A percentile compares a stretch with the other conserved stretches of the same genome.
Evolutionary conservation across 31 red algal species (phyloP).

Genomic region (Endocladia muricata): DNA sequence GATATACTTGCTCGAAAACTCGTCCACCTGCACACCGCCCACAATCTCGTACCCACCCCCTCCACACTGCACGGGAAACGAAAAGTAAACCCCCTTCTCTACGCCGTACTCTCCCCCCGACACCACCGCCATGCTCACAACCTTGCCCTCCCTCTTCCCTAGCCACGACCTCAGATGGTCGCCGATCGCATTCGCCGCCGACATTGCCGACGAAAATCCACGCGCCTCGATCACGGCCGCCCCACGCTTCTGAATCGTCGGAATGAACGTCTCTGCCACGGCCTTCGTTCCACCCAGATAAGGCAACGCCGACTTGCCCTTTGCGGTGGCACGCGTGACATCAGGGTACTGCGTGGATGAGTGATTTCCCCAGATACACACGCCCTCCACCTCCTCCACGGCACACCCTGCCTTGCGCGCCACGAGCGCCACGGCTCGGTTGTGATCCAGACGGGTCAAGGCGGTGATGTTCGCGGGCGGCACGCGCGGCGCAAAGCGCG

Average conservation of each 20-base stretch:
- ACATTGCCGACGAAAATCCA: constrained; percentile 80
- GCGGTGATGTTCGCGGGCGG: constrained; percentile 81
- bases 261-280: constrained; percentile 71
- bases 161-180: constrained; percentile 86
- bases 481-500: constrained; percentile 40
- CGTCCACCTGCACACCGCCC: constrained; percentile 63
- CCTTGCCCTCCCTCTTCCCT: constrained; percentile 33
- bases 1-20: constrained; percentile 80
- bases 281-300: constrained; percentile 49
- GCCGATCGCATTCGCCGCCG: constrained; percentile 85
- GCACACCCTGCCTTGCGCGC: constrained; percentile 35
- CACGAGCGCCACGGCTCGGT: constrained; percentile 70
- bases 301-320: constrained; percentile 21
- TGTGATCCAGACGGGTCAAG: constrained; percentile 95
- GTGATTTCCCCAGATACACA: constrained; percentile 98
- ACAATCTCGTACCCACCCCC: constrained; percentile 77
- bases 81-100: constrained; percentile 69
- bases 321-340: constrained; percentile 49
- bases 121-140: constrained; percentile 74
- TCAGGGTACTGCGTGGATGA: constrained; percentile 95
- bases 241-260: constrained; percentile 85
- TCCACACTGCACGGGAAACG: constrained; percentile 72
- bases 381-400: constrained; percentile 74
- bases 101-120: constrained; percentile 65
- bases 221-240: constrained; percentile 86